Percentiles rank a stretch among this genome's conserved stretches.
phyloP scores from a whole-genome alignment of 257 asterid genomes.

The Oldenlandia corymbosa region DNA sequence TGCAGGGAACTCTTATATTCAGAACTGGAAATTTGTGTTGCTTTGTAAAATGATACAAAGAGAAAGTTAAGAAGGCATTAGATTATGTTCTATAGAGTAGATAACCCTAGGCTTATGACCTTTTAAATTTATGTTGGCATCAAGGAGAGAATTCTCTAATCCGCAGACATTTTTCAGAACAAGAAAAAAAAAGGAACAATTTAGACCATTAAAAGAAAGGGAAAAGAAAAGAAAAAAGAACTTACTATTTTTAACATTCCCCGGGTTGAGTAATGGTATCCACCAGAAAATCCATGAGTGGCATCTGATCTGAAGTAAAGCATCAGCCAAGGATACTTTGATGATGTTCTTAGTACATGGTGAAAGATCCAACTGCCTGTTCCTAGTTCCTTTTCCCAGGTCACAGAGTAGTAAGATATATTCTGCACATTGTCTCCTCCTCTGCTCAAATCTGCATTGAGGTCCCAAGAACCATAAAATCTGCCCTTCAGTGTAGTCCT shows the following conservation, averaged over 20 bases:
- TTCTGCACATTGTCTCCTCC: slow-evolving; percentile 18
- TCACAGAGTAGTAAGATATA: slow-evolving; percentile 51
- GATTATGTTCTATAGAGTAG: too few species aligned
- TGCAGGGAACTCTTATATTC: too few species aligned
- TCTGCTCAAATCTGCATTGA: slow-evolving; percentile 31
- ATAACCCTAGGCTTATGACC: too few species aligned
- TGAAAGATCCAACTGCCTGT: slow-evolving; percentile 73
- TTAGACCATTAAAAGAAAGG: background rate
- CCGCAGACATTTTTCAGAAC: too few species aligned
- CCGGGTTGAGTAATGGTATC: slow-evolving; percentile 73
- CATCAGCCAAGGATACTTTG: slow-evolving; percentile 86
- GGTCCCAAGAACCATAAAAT: slow-evolving; percentile 73
- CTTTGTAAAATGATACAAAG: background rate
- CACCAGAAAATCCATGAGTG: slow-evolving; percentile 70
- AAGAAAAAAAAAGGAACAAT: too few species aligned
- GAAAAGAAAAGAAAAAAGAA: background rate
- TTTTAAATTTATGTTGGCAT: too few species aligned
- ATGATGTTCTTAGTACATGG: slow-evolving; percentile 58
- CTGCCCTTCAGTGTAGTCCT: slow-evolving; percentile 46
- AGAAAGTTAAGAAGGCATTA: too few species aligned
- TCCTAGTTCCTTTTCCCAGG: slow-evolving; percentile 75
- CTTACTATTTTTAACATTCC: slow-evolving; percentile 81
- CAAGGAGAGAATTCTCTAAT: too few species aligned
- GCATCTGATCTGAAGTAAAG: slow-evolving; percentile 80
- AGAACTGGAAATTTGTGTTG: background rate